Percentiles rank a stretch among this genome's conserved stretches.
phyloP scores from a whole-genome alignment of 805 yeast genomes.

The Nadsonia fulvescens region DNA sequence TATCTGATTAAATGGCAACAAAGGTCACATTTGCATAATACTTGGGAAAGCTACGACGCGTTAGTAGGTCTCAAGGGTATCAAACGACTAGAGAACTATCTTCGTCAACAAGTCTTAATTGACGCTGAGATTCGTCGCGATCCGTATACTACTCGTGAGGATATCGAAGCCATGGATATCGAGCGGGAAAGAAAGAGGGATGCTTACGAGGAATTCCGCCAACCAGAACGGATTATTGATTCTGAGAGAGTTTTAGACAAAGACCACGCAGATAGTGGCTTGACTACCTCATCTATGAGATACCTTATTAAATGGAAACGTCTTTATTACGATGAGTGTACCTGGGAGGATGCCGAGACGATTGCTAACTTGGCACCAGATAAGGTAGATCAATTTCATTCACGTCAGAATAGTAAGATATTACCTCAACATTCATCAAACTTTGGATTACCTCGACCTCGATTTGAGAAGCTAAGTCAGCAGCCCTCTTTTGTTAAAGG shows the following conservation, averaged over 20 bases:
- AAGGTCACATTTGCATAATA: constrained; percentile 79
- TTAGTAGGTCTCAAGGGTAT: constrained; percentile 43
- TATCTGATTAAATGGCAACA: constrained; percentile 65
- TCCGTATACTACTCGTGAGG: constrained; percentile 74
- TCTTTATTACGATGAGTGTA: constrained; percentile 82
- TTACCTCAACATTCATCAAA: constrained; percentile 71
- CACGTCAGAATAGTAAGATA: constrained; percentile 64
- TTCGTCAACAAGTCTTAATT: constrained; percentile 52
- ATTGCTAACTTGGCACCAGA: constrained; percentile 73
- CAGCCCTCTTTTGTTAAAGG: constrained; percentile 85
- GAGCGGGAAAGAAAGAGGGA: constrained; percentile 76
- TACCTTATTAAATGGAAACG: constrained; percentile 91
- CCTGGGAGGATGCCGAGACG: constrained; percentile 88
- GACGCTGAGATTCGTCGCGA: constrained; percentile 68
- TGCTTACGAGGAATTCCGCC: constrained; percentile 64
- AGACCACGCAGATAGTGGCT: constrained; percentile 34
- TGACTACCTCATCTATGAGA: constrained; percentile 47
- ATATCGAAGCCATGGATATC: constrained; percentile 81
- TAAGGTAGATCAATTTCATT: constrained; percentile 70
- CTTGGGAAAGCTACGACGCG: constrained; percentile 64
- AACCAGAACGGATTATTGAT: constrained; percentile 79
- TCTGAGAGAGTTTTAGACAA: constrained; percentile 39
- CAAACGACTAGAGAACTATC: constrained; percentile 79
- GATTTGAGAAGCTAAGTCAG: constrained; percentile 65
- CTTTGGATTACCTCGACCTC: constrained; percentile 52